Base-by-base conservation (phyloP, 139 green algal genomes). In the Volvox reticuliferus region DNA sequence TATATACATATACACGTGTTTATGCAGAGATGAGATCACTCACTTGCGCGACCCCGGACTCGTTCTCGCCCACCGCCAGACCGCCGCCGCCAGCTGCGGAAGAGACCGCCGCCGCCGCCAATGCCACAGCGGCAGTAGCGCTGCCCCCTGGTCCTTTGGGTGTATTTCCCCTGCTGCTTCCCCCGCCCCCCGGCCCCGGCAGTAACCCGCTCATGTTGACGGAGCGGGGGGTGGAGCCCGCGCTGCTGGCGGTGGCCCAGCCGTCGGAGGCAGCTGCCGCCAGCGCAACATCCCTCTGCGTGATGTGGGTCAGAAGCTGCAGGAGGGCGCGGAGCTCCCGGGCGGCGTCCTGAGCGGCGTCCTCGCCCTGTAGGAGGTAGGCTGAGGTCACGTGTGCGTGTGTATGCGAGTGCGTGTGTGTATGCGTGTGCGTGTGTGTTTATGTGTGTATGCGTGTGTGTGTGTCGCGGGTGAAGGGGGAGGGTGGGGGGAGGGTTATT, bases 321-420 rank as follows among this genome's bases (percentile, higher is more conserved):
- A 99, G 93, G 63, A 99, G 93, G 17, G 97, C 97, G 0, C 94
- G 79, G 44, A 99, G 86, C 82, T 98, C 96, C 14, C 94, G 93
- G 79, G 94, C 96, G 36, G 91, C 90, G 83, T 97, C 96, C 62
- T n/a, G n/a, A n/a, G n/a, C n/a, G n/a, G n/a, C n/a, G n/a, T 95
- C 93, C 0, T 91, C 91, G 13, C 82, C 73, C 33, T 95, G 89
- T 12, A 73, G 44, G 91, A 79, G 12, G 78, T 92, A 71, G 91
- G 87, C 89, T 90, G 79, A 3, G 61, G 50, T 13, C 16, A 37
- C 73, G 26, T 35, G 73, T 36, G 28, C 37, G 44, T 55, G 44
- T 22, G 26, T 33, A 30, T 21, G n/a, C n/a, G n/a, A n/a, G n/a
- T n/a, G n/a, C n/a, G 19, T 55, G 30, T 21, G 32, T 33, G 13